Evolutionary conservation across 225 moss, liverwort and hornwort species (phyloP), one percentile per base, ranked within the genome.

Genomic region (Lunularia cruciata): DNA sequence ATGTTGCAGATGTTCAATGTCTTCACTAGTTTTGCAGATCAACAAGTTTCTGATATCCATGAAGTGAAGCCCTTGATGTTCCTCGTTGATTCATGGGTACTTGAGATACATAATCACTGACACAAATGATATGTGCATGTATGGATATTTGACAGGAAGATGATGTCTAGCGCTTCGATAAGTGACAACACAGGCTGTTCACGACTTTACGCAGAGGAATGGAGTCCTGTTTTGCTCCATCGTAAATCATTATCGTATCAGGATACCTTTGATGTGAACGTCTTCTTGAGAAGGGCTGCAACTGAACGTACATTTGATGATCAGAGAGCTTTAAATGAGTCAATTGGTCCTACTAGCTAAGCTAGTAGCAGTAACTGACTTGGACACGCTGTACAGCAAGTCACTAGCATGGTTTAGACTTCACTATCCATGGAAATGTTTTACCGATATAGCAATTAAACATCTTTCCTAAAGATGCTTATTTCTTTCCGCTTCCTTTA

Each of bases 371-470:
- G 59, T 60, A 6, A 66, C 74, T 38, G 42, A 61, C 56, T 34
- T 72, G 62, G 63, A 73, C 72, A 62, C 71, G 35, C 51, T 81
- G 76, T 76, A 76, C 69, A 73, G 73, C 69, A 66, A n/a, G 70
- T 60, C 73, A 59, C 65, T 73, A 69, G 45, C 69, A 65, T 76
- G 76, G 69, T 66, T 72, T 71, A 65, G 48, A 30, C 43, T 45
- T 10, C 46, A 27, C 48, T 42, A 64, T 77, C 63, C 57, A 59
- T 76, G 76, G 73, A 76, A 81, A 63, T 73, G 69, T 76, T 77
- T 57, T 73, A 64, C 64, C 65, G 34, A 72, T 76, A 80, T 47
- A 80, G 59, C 22, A 25, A 55, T 28, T 26, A 35, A 74, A 60
- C 68, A 20, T 60, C 60, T 60, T 57, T 6, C 37, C 20, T 36